Percentiles rank a stretch among this genome's conserved stretches.
These are phyloP conservation scores for Mortierella sp. DNA, from an alignment of 371 early-diverging fungal genomes.

Conservation along the genomic window DNA sequence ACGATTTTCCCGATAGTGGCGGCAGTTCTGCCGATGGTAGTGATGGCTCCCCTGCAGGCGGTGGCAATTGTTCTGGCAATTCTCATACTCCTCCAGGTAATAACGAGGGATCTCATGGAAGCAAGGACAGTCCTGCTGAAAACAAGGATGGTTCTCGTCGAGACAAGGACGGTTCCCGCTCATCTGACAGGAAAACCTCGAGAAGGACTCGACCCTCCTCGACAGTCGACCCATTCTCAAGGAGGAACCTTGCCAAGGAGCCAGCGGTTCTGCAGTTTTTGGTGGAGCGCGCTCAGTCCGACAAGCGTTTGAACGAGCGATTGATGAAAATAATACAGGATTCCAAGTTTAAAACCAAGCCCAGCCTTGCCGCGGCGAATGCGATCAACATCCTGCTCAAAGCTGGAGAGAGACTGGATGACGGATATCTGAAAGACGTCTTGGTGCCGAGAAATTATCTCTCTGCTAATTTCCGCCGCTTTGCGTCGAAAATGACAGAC, in stretches of 20 bases:
- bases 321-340: background rate
- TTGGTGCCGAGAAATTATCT: no score
- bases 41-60: background rate
- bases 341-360: background rate
- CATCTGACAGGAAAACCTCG: background rate
- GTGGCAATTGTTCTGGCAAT: no score
- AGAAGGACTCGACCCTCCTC: background rate
- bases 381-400: background rate
- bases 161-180: background rate
- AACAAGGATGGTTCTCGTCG: background rate
- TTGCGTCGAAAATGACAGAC: no score
- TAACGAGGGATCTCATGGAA: background rate
- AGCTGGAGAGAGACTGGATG: no score
- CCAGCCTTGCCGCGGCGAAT: background rate
- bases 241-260: background rate
- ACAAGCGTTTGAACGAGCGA: background rate
- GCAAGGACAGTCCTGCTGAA: background rate
- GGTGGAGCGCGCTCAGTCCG: background rate
- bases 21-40: no score
- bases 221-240: background rate
- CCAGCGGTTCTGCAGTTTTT: background rate
- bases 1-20: no score
- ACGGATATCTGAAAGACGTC: no score
- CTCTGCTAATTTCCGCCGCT: no score
- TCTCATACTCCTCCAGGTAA: background rate